These are phyloP conservation scores for Strobilomyces dryophilus DNA, from an alignment of 768 basidiomycete species.

Conservation along the genomic window DNA sequence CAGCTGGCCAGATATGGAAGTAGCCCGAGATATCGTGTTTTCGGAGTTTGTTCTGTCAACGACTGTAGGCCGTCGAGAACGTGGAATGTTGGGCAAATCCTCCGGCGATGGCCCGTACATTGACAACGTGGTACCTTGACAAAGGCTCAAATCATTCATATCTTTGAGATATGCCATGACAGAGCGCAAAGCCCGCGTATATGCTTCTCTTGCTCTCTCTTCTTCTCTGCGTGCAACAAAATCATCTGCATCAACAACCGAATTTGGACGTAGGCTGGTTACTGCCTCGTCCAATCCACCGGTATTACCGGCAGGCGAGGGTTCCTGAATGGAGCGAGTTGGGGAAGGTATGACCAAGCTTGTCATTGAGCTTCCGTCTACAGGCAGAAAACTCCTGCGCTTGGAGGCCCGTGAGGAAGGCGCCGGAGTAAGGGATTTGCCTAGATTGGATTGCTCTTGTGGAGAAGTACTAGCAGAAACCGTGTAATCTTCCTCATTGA, in stretches of 20 bases:
- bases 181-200: slow-evolving; percentile 77
- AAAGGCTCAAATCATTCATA: slow-evolving; percentile 84
- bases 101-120: slow-evolving; percentile 54
- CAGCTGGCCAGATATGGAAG: slow-evolving; percentile 52
- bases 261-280: slow-evolving; percentile 38
- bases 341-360: slow-evolving; percentile 62
- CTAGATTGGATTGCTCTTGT: slow-evolving; percentile 7
- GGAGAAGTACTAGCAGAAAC: slow-evolving; percentile 2
- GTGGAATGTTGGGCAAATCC: slow-evolving; percentile 33
- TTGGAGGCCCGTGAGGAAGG: slow-evolving; percentile 52
- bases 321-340: slow-evolving; percentile 53
- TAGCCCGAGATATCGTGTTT: slow-evolving; percentile 50
- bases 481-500: slow-evolving; percentile 18
- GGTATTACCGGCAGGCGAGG: slow-evolving; percentile 38
- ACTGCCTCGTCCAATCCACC: slow-evolving; percentile 32
- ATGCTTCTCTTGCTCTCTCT: slow-evolving; percentile 65
- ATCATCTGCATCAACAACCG: slow-evolving; percentile 42
- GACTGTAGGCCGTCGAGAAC: slow-evolving; percentile 66
- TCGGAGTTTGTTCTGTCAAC: slow-evolving; percentile 45
- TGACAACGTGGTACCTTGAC: slow-evolving; percentile 52
- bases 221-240: slow-evolving; percentile 56
- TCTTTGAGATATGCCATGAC: slow-evolving; percentile 96
- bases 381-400: slow-evolving; percentile 85
- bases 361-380: slow-evolving; percentile 62
- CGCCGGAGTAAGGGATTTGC: slow-evolving; percentile 39